Evolutionary conservation across 1,139 yeast genomes (phyloP), one percentile per base, ranked within the genome.

Genomic region (Pichia cactophila): DNA sequence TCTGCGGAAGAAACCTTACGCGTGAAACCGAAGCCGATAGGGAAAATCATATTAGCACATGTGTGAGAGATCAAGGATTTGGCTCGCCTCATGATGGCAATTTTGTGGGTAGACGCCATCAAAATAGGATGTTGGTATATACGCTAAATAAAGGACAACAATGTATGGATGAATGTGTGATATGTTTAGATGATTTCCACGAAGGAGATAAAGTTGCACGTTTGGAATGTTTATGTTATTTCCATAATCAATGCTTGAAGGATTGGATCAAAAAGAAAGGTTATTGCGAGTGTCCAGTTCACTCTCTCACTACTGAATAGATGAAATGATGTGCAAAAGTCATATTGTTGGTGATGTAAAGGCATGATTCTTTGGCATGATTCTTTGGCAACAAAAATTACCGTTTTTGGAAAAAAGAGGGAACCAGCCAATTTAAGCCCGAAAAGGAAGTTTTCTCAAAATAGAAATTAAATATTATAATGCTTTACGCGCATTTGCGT

Each of bases 141-240:
- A 45, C 86, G 5, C 33, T 44, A 5, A 37, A 31, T 3, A 52
- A 58, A 23, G 60, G 69, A 37, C 63, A 56, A 20, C 81, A 75
- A 41, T 73, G 74, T 2, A 35, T 35, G 45, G 45, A 75, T 43
- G 98, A 92, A 63, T 92, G 99, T 66, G 92, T 89, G 10, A 90
- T 92, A 41, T 92, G 99, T 64, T 78, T 90, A 56, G 98, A 92
- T 62, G 95, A 86, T 35, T 78, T 90, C 63, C 70, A 70, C 47
- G 87, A 89, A 0, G 96, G 96, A 4, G 94, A 89, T 52, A 83
- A 83, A 60, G 94, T 94, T 16, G 97, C 96, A 0, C 71, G 99
- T 39, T 69, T 94, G 50, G 98, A 92, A 65, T 94, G 98, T 65
- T 73, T 94, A 28, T 94, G 99, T 64, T 86, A 90, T 43, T 94